Base-by-base conservation (phyloP, 2,329 filamentous ascomycete species). In the Microascus cirrosus region DNA sequence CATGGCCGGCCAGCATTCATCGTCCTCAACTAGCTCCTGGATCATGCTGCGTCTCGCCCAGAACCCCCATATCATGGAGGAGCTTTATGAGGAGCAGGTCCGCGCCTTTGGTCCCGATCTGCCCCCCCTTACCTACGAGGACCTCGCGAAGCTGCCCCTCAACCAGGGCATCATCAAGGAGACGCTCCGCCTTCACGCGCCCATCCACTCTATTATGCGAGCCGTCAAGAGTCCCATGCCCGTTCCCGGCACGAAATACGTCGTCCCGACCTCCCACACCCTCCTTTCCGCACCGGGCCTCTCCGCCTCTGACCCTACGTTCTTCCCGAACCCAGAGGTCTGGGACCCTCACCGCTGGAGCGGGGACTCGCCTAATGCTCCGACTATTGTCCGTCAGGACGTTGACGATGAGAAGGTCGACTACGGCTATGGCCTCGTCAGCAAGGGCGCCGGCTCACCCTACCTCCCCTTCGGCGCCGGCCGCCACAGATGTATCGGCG, bases 281-380 rank as follows among this genome's bases (percentile, higher is more conserved):
- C 83, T 97, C 52, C 84, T 97, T 63, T 85, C 92, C 45, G 90
- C 92, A 1, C 91, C 92, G 1, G 90, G 90, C 62, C 88, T 94
- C 62, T 88, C 88, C 22, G 86, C 87, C 56, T 79, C 84, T 58
- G 85, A 89, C 60, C 75, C 82, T 24, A 72, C 81, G 60, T 88
- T 86, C 76, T 97, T 97, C 78, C 88, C 90, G 22, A 82, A 95
- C 64, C 87, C 92, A 7, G 74, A 87, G 24, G 70, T 80, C 56
- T 97, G 93, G 92, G 87, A 96, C 68, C 93, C 93, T 55, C 90
- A 94, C 73, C 86, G 93, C 59, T 97, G 93, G 93, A 84, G 90
- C 64, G 78, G 82, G 61, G 83, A 80, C 59, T 82, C 82, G 50
- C 74, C 77, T 57, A 78, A 79, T 61, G 80, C 75, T 28, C 79